These are phyloP conservation scores for Auricularia sp. DNA, from an alignment of 768 basidiomycete genomes.

Conservation along the genomic window DNA sequence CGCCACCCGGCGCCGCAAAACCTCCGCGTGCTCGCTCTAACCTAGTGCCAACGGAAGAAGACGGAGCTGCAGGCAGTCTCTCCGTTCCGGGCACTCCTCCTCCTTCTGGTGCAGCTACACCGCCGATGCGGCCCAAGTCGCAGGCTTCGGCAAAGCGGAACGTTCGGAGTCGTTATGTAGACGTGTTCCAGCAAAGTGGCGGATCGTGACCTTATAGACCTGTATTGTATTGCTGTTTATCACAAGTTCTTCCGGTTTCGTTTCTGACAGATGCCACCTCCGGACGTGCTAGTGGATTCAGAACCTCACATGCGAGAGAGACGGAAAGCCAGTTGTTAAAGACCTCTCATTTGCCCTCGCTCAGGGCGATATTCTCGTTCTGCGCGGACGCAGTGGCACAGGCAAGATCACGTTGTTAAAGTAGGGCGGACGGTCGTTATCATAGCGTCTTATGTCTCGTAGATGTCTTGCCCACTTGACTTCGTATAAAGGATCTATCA, in stretches of 20 bases:
- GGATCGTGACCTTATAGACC: neutral
- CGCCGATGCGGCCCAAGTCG: slow-evolving; percentile 45
- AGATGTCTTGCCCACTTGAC: slow-evolving; percentile 62
- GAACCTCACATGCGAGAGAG: too few species aligned
- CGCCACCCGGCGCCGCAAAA: slow-evolving; percentile 16
- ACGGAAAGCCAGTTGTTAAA: slow-evolving; percentile 28
- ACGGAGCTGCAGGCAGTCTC: slow-evolving; percentile 3
- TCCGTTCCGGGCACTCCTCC: slow-evolving; percentile 15
- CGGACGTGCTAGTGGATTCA: too few species aligned
- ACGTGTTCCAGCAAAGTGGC: slow-evolving; percentile 63
- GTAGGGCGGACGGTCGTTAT: slow-evolving; percentile 18
- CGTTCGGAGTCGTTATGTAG: slow-evolving; percentile 77
- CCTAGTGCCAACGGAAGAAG: slow-evolving; percentile 40
- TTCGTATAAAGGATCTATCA: slow-evolving; percentile 54
- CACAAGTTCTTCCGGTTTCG: neutral
- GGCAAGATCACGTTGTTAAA: slow-evolving; percentile 77
- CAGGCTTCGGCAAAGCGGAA: slow-evolving; percentile 59
- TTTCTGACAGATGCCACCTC: neutral
- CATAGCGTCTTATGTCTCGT: neutral
- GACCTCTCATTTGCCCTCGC: slow-evolving; percentile 51
- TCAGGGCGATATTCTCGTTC: slow-evolving; percentile 63
- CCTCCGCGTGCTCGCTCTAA: slow-evolving; percentile 55
- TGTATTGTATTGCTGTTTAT: neutral
- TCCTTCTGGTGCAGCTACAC: slow-evolving; percentile 27
- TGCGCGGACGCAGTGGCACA: slow-evolving; percentile 74